Conservation (phyloP, 2,329 filamentous ascomycete genomes). For the Leptographium galeiforme region DNA sequence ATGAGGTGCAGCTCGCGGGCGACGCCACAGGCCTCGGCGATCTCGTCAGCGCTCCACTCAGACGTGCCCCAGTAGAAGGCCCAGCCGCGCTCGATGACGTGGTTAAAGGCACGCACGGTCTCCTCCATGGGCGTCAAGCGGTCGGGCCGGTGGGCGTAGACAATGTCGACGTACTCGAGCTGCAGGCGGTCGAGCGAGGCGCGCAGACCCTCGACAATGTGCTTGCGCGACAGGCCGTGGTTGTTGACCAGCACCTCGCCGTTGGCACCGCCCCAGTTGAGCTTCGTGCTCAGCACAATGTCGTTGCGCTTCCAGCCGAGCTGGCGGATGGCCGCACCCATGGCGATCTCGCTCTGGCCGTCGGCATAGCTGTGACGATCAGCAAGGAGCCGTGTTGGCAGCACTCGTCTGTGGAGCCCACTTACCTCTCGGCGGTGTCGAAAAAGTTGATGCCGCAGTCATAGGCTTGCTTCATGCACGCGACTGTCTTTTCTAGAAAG, state of each 20-base stretch:
- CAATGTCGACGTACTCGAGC: slow-evolving; percentile 52
- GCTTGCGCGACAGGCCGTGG: slow-evolving; percentile 34
- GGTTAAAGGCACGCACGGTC: slow-evolving; percentile 40
- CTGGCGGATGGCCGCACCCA: slow-evolving; percentile 38
- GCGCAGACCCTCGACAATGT: slow-evolving; percentile 43
- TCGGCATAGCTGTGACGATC: slow-evolving; percentile 33
- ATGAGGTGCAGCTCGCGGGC: slow-evolving; percentile 48
- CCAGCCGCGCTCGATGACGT: slow-evolving; percentile 47
- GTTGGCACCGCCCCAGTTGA: slow-evolving; percentile 52
- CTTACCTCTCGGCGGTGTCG: slow-evolving; percentile 43
- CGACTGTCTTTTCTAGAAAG: slow-evolving; percentile 38
- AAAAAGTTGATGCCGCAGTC: slow-evolving; percentile 52
- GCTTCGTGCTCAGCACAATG: slow-evolving; percentile 41
- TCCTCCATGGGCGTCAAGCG: slow-evolving; percentile 46
- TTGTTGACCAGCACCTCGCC: slow-evolving; percentile 43
- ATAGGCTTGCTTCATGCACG: slow-evolving; percentile 50
- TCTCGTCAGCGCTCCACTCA: slow-evolving; percentile 56
- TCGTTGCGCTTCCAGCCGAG: slow-evolving; percentile 40
- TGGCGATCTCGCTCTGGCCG: slow-evolving; percentile 35
- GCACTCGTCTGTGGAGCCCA: neutral
- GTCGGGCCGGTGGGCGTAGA: slow-evolving; percentile 49
- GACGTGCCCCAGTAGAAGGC: slow-evolving; percentile 62
- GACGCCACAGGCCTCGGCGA: slow-evolving; percentile 46
- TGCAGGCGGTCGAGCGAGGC: slow-evolving; percentile 42
- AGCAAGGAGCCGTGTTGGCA: neutral